Evolutionary conservation across 805 yeast genomes (phyloP), one percentile per base, ranked within the genome.

Genomic region (Diddensiella caesifluorescens): DNA sequence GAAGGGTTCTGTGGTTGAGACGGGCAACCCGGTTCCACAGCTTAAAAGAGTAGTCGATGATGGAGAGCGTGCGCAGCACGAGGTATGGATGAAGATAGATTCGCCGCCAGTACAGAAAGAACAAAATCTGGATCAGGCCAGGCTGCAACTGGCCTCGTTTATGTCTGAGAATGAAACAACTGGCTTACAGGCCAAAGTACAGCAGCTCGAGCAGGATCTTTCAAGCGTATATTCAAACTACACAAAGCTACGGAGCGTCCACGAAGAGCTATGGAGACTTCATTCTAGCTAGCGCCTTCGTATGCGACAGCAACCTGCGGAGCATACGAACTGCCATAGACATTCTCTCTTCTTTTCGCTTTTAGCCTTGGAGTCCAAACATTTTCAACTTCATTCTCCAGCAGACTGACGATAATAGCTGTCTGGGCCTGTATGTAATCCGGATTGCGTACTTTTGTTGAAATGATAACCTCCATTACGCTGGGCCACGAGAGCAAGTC

Each of bases 401-500:
- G 38, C 27, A 52, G 44, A 25, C 36, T 41, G 9, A 42, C 52
- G 21, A 52, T 20, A 12, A 42, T 48, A 21, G 44, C 46, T 9
- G 52, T 33, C 16, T 50, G 42, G 22, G 30, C 39, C 2, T 43
- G 33, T 21, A 49, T 19, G 2, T 42, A 33, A 15, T 46, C 52
- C 9, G 36, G 35, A 9, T 52, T 52, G 9, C 45, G 36, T 6
- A 51, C 46, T 15, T 39, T 40, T 20, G 44, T 57, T 34, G 56
- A 55, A 9, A 63, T 45, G 29, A 64, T 37, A 18, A 42, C 42
- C 25, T 55, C 55, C 56, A 64, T 48, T 9, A 57, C 48, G 4
- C 38, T 32, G 1, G 66, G 59, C 64, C 64, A 63, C 9, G 39
- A 35, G 2, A 62, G 41, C 7, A 67, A 45, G 16, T 48, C 56